Conservation (phyloP, 495 filamentous ascomycete species). For the Penicillium desertorum region DNA sequence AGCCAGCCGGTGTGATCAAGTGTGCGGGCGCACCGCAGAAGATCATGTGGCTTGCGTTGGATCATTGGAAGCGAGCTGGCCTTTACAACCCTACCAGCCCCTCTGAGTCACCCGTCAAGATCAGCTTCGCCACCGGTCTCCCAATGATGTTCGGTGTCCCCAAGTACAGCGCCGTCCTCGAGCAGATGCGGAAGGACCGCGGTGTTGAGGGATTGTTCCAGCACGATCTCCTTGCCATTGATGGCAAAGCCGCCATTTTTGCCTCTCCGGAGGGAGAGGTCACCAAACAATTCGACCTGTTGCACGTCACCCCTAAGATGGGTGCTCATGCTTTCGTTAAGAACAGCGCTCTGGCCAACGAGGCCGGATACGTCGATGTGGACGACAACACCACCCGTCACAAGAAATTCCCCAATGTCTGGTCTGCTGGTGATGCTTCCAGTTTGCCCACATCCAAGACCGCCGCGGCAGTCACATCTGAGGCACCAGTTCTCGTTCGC, state of each 20-base stretch:
- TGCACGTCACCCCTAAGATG: slow-evolving; percentile 65
- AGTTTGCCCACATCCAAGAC: slow-evolving; percentile 69
- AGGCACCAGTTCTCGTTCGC: slow-evolving; percentile 59
- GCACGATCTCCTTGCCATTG: slow-evolving; percentile 62
- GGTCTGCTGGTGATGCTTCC: slow-evolving; percentile 68
- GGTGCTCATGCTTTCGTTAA: slow-evolving; percentile 59
- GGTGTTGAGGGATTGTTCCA: slow-evolving; percentile 65
- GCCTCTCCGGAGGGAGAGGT: slow-evolving; percentile 48
- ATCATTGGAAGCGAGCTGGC: slow-evolving; percentile 62
- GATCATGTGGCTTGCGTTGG: slow-evolving; percentile 68
- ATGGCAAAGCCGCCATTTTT: slow-evolving; percentile 58
- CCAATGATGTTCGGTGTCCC: slow-evolving; percentile 68
- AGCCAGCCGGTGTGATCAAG: slow-evolving; percentile 64
- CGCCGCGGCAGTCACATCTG: slow-evolving; percentile 62
- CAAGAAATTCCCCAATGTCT: slow-evolving; percentile 63
- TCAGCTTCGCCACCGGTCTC: slow-evolving; percentile 62
- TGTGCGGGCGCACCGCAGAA: slow-evolving; percentile 72
- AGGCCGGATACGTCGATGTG: slow-evolving; percentile 64
- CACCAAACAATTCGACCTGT: slow-evolving; percentile 55
- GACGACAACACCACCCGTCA: slow-evolving; percentile 59
- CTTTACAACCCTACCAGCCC: slow-evolving; percentile 50
- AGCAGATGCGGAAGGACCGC: slow-evolving; percentile 60
- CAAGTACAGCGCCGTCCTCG: slow-evolving; percentile 63
- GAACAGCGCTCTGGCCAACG: slow-evolving; percentile 56
- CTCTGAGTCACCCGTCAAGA: slow-evolving; percentile 52